Percentiles rank a stretch among this genome's conserved stretches.
These are phyloP conservation scores for Ustilago bromivora DNA, from an alignment of 1,284 basidiomycete species.

Conservation along the genomic window DNA sequence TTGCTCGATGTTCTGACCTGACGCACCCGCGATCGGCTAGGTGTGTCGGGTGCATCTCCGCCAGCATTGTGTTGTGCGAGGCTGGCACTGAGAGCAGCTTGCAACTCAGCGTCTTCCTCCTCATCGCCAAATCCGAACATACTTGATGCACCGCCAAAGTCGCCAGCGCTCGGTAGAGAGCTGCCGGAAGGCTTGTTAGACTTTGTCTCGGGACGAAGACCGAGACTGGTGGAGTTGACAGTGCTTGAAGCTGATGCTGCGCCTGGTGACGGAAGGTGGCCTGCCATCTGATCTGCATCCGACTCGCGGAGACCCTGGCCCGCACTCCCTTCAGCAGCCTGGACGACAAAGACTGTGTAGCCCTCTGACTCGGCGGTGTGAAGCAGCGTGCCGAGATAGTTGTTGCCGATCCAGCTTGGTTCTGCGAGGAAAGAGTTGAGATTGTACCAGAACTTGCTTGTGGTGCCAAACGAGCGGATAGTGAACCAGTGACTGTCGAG, in stretches of 20 bases:
- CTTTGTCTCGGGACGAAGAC: conserved; percentile 30
- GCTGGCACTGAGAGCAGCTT: conserved; percentile 61
- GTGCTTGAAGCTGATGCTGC: conserved; percentile 4
- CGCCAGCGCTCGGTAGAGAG: conserved; percentile 2
- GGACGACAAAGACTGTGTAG: conserved; percentile 65
- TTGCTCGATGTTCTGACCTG: conserved; percentile 28
- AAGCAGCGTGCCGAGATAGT: conserved; percentile 64
- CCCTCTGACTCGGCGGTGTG: conserved; percentile 62
- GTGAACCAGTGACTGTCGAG: conserved; percentile 67
- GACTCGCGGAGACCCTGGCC: conserved; percentile 42
- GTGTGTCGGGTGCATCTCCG: conserved; percentile 16
- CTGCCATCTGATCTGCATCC: conserved; percentile 56
- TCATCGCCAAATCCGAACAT: conserved; percentile 22
- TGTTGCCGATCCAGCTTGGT: conserved; percentile 62
- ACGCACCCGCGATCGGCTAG: conserved; percentile 42
- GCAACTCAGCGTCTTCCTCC: conserved; percentile 55
- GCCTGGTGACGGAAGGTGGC: conserved; percentile 50
- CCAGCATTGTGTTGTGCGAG: conserved; percentile 28
- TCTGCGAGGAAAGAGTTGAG: conserved; percentile 63
- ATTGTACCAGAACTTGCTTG: conserved; percentile 63
- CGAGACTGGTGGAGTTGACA: conserved; percentile 17
- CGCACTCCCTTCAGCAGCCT: conserved; percentile 34
- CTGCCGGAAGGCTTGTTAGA: conserved; percentile 2
- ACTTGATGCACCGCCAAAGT: background rate
- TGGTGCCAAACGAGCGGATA: conserved; percentile 59